Base-by-base conservation (phyloP, 176 grass and related monocot species). In the Thalia dealbata region DNA sequence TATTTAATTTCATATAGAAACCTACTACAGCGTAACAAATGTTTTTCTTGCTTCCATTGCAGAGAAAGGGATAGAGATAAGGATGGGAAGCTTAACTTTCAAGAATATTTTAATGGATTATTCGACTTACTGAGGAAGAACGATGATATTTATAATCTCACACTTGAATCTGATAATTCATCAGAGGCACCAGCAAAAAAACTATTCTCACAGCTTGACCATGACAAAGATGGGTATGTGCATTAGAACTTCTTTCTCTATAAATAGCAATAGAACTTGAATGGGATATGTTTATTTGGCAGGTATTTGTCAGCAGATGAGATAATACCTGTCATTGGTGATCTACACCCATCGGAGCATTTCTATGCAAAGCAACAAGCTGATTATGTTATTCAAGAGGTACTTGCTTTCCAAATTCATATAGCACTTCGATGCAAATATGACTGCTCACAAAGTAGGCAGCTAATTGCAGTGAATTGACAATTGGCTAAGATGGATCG, bases 21-120 rank as follows among this genome's bases (percentile, higher is more conserved):
- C 10, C 4, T 38, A 38, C 32, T 38, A 38, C 4, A 38, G 23
- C 32, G 24, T 83, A 69, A 6, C 50, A 59, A 55, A 29, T 38
- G 24, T 78, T 70, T 52, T 71, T 29, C 86, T 60, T 3, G 51
- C 13, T 61, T 29, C 82, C 45, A 52, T 72, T 84, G 78, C 79
- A 97, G 90, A 85, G 90, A 91, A 84, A 97, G 85, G 86, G 95
- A 97, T 90, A 90, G 88, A 78, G 87, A 99, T 72, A 82, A 77
- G 38, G 95, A 93, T 58, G 83, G 81, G 23, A 92, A 86, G 72
- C 87, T 99, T 67, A 86, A 84, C 75, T 99, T 93, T 78, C 85
- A 91, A 81, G 90, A 99, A 67, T 99, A 82, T 78, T 90, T 87
- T 46, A 90, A 65, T 77, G 95, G 90, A 35, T 74, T 99, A 27